Evolutionary conservation across 139 green algal genomes (phyloP).

Genomic region (Tetradesmus obliquus): DNA sequence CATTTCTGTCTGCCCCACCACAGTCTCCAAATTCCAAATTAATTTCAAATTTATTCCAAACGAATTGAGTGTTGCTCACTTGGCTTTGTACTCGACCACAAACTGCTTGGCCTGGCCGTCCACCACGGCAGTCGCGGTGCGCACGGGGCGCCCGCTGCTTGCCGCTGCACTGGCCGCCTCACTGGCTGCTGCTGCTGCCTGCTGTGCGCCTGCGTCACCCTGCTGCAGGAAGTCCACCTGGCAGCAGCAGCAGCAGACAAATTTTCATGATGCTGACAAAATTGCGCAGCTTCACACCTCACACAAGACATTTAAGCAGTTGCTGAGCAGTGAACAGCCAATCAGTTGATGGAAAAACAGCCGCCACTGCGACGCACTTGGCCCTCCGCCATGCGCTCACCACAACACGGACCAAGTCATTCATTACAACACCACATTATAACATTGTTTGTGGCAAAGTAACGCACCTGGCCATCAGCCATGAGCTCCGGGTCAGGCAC

Average conservation of each 20-base stretch:
- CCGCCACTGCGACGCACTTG: too few relatives aligned
- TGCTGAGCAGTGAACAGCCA: too few relatives aligned
- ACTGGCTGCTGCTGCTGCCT: background rate
- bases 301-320: too few relatives aligned
- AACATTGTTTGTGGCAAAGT: background rate
- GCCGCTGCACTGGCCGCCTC: background rate
- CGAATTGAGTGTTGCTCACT: background rate
- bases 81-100: constrained; percentile 43
- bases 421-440: background rate
- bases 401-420: too few relatives aligned
- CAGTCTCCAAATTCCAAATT: too few relatives aligned
- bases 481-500: constrained; percentile 73
- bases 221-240: constrained; percentile 28
- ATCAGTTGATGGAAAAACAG: too few relatives aligned
- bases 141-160: constrained; percentile 50
- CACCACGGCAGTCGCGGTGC: constrained; percentile 62
- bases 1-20: too few relatives aligned
- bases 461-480: constrained; percentile 72
- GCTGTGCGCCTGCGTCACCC: background rate
- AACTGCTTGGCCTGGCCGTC: constrained; percentile 64
- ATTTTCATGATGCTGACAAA: background rate
- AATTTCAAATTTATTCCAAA: too few relatives aligned
- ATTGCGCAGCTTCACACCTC: too few relatives aligned
- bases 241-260: background rate
- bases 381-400: too few relatives aligned